A percentile compares a stretch with the other conserved stretches of the same genome.
Conservation (phyloP, 2,329 filamentous ascomycete species). For the Fusarium chlamydosporum region DNA sequence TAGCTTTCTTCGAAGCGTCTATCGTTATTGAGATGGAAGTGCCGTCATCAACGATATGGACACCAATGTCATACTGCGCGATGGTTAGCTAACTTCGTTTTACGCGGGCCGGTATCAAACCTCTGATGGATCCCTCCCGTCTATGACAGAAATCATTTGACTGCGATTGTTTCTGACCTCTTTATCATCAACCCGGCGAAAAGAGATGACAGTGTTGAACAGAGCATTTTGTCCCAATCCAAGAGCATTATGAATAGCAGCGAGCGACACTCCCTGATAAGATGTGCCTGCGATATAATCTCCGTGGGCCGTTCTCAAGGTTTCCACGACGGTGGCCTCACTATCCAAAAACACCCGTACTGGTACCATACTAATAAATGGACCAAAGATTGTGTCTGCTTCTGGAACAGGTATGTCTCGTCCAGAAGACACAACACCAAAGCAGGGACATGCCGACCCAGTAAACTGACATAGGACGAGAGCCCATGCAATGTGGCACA, state of each 20-base stretch:
- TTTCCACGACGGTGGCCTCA: background rate
- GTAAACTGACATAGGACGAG: constrained; percentile 8
- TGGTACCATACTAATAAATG: constrained; percentile 1
- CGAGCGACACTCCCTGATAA: background rate
- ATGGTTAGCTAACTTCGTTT: background rate
- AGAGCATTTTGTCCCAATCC: background rate
- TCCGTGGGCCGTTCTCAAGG: background rate
- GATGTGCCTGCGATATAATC: background rate
- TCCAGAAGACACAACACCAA: constrained; percentile 9
- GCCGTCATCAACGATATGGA: background rate
- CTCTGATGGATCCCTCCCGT: background rate
- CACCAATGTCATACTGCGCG: background rate
- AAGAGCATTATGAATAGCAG: background rate
- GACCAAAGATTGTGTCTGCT: constrained; percentile 10
- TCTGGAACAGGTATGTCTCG: constrained; percentile 9
- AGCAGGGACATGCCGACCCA: background rate
- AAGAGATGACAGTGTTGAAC: background rate
- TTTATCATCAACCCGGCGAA: background rate
- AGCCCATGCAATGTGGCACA: constrained; percentile 15
- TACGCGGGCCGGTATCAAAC: background rate
- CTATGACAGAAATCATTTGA: background rate
- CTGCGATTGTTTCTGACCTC: background rate
- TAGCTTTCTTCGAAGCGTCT: background rate
- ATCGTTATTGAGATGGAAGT: background rate
- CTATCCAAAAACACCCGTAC: background rate